Base-by-base conservation (phyloP, 2,329 filamentous ascomycete genomes). In the Paraphaeosphaeria minitans region DNA sequence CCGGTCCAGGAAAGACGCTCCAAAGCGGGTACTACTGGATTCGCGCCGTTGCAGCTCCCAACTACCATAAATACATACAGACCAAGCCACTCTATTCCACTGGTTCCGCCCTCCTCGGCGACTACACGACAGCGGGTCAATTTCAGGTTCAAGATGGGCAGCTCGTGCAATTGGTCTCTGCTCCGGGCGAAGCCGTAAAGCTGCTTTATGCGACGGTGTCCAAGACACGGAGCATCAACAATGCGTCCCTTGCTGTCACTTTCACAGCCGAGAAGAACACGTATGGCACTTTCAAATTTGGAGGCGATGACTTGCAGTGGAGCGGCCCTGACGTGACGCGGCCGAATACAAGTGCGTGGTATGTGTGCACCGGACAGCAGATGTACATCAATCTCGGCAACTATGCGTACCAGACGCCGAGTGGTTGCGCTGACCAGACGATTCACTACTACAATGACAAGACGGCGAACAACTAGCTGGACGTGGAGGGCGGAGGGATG, bases 331-430 rank as follows among this genome's bases (percentile, higher is more conserved):
- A 78, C 24, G 73, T 87, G 35, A 73, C 75, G 50, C 71, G 85
- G 37, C 84, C 84, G 52, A 88, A 87, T 67, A 67, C 79, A 46
- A 82, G 81, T 21, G 85, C 85, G 1, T 88, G 85, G 84, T 80
- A 86, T 62, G 85, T 87, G 53, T 88, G 84, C 61, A 76, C 75
- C 47, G 76, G 77, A 6, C 81, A 84, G 73, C 67, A 71, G 53
- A 63, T 87, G 61, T 87, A 83, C 66, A 80, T 87, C 66, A 87
- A 87, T 66, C 79, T 86, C 55, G 85, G 86, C 0, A 83, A 83
- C 14, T 87, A 87, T 66, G 75, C 75, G 27, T 87, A 87, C 66
- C 75, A 83, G 72, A 87, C 85, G 12, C 85, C 85, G 0, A 71
- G 74, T 3, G 85, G 85, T 3, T 87, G 85, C 74, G 78, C 79